Evolutionary conservation across 176 grass and related monocot genomes (phyloP).

Genomic region (Carex kokanica): DNA sequence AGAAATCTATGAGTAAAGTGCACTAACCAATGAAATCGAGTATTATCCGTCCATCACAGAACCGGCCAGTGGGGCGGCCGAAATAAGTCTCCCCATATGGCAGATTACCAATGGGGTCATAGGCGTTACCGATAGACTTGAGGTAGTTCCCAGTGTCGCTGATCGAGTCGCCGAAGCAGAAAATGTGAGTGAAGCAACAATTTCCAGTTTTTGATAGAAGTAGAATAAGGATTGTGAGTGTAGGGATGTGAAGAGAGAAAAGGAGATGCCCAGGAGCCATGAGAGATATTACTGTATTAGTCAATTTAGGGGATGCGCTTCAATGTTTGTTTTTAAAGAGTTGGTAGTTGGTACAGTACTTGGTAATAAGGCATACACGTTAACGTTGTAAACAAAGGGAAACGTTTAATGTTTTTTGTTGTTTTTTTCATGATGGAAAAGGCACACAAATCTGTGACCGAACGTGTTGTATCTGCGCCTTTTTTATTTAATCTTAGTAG

Average conservation of each 20-base stretch:
- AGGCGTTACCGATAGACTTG: conserved; percentile 11
- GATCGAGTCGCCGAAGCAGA: conserved; percentile 86
- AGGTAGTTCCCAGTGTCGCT: conserved; percentile 82
- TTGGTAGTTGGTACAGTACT: too few relatives aligned
- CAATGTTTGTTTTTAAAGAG: too few relatives aligned
- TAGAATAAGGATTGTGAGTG: neutral
- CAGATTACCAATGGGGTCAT: conserved; percentile 27
- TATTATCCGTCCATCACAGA: conserved; percentile 67
- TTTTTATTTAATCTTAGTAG: too few relatives aligned
- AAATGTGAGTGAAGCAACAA: conserved; percentile 66
- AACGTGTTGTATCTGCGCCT: too few relatives aligned
- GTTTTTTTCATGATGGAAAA: too few relatives aligned
- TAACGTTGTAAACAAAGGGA: too few relatives aligned
- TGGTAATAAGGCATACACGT: too few relatives aligned
- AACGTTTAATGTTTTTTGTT: too few relatives aligned
- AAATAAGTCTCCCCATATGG: conserved; percentile 80
- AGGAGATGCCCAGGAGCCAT: neutral
- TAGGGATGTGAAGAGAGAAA: conserved; percentile 10
- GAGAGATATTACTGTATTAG: neutral
- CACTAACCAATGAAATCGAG: conserved; percentile 84
- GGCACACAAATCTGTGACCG: too few relatives aligned
- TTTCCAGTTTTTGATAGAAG: conserved; percentile 11
- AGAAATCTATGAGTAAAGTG: neutral
- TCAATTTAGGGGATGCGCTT: neutral
- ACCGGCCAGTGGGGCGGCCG: conserved; percentile 55